A percentile compares a stretch with the other conserved stretches of the same genome.
Evolutionary conservation across 2,329 filamentous ascomycete genomes (phyloP).

Genomic region (Mariannaea sp.): DNA sequence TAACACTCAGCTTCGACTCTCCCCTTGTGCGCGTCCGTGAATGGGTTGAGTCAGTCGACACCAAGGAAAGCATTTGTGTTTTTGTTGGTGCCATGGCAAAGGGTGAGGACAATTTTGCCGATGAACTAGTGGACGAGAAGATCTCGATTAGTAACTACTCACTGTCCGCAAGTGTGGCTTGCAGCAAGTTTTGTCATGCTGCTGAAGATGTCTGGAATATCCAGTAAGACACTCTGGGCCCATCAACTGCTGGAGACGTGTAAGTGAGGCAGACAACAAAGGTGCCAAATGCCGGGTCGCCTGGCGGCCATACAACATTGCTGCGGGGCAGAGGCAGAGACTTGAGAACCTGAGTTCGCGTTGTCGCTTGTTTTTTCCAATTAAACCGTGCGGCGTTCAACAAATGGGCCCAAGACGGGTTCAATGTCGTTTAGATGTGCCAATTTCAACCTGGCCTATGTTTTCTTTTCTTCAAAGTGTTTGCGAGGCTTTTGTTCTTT

Average conservation of each 20-base stretch:
- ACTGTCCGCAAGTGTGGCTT: slow-evolving; percentile 94
- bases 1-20: slow-evolving; percentile 93
- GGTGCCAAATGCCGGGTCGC: slow-evolving; percentile 39
- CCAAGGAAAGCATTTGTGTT: slow-evolving; percentile 93
- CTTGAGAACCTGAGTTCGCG: slow-evolving; percentile 71
- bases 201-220: slow-evolving; percentile 97
- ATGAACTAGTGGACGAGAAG: slow-evolving; percentile 92
- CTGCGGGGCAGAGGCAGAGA: slow-evolving; percentile 51
- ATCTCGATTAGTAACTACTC: slow-evolving; percentile 99
- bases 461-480: slow-evolving; percentile 20
- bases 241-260: slow-evolving; percentile 23
- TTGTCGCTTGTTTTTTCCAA: slow-evolving; percentile 85
- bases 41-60: slow-evolving; percentile 78
- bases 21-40: slow-evolving; percentile 85
- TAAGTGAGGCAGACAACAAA: slow-evolving; percentile 26
- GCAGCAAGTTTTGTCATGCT: slow-evolving; percentile 99
- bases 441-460: slow-evolving; percentile 68
- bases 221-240: slow-evolving; percentile 57
- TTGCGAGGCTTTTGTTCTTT: not conserved
- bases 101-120: slow-evolving; percentile 92
- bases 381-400: slow-evolving; percentile 83
- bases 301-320: slow-evolving; percentile 75
- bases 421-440: slow-evolving; percentile 58
- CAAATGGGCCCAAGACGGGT: slow-evolving; percentile 71
- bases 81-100: slow-evolving; percentile 99